Conservation (phyloP, 352 stramenopile genomes). For the Pythium rishiriense region DNA sequence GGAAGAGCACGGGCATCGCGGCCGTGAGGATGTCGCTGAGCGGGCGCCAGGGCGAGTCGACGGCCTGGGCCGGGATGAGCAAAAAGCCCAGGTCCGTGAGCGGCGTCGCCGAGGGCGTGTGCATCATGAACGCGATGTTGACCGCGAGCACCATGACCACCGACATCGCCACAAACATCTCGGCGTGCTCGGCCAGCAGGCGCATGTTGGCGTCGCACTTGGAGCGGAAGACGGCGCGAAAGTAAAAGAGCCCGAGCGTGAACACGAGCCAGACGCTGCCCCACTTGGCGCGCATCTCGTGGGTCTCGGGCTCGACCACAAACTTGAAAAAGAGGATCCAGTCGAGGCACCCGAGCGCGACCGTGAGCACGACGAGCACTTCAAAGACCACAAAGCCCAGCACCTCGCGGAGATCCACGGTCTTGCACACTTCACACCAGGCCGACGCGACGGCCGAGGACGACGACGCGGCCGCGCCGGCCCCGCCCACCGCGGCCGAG, state of each 20-base stretch:
- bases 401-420: constrained; percentile 28
- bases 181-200: constrained; percentile 30
- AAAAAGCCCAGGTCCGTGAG: constrained; percentile 51
- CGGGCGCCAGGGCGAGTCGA: constrained; percentile 34
- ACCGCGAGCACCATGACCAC: constrained; percentile 40
- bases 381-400: constrained; percentile 29
- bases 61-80: constrained; percentile 39
- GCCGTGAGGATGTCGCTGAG: constrained; percentile 44
- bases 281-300: constrained; percentile 12
- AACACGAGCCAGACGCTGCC: constrained; percentile 23
- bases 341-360: constrained; percentile 25
- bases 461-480: neutral
- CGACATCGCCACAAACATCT: constrained; percentile 35
- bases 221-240: constrained; percentile 20
- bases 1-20: constrained; percentile 35
- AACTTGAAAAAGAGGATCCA: constrained; percentile 37
- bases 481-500: neutral
- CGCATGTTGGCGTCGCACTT: constrained; percentile 23
- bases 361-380: constrained; percentile 26
- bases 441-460: constrained; percentile 10
- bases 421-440: constrained; percentile 18
- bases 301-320: constrained; percentile 28
- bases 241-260: constrained; percentile 19
- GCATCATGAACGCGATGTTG: constrained; percentile 49
- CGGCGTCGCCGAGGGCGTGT: constrained; percentile 32